Percentiles rank a stretch among this genome's conserved stretches.
Evolutionary conservation across 169 alveolate species (phyloP).

Genomic region (Eimeria zaria): DNA sequence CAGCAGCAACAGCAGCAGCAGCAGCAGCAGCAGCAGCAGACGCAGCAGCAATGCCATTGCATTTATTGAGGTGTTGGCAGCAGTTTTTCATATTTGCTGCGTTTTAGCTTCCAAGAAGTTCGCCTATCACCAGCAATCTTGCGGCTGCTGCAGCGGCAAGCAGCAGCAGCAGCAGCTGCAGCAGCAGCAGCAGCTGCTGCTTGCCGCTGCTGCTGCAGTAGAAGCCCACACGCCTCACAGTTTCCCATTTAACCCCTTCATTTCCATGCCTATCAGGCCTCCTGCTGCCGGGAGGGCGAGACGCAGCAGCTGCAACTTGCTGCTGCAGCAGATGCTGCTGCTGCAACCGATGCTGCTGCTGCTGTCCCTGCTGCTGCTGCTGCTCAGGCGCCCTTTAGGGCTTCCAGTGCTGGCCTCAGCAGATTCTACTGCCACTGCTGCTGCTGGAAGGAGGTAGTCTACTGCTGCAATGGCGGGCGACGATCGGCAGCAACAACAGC

Average conservation of each 20-base stretch:
- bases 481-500: constrained; percentile 24
- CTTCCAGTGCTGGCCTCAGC: not conserved
- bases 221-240: not conserved
- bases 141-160: constrained; percentile 18
- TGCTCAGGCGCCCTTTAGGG: not conserved
- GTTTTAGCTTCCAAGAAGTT: not conserved
- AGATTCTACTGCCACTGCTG: constrained; percentile 1
- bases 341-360: constrained; percentile 12
- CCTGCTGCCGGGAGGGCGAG: not conserved
- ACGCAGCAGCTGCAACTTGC: constrained; percentile 1
- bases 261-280: not conserved
- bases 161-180: constrained; percentile 32
- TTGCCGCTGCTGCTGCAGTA: constrained; percentile 41
- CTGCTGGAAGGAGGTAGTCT: not conserved
- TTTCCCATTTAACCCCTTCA: not conserved
- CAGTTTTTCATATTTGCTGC: not conserved
- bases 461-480: constrained; percentile 4
- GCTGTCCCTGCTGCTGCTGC: constrained; percentile 30
- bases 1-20: constrained; percentile 52
- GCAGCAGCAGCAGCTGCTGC: constrained; percentile 25
- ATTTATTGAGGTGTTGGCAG: not conserved
- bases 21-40: constrained; percentile 55
- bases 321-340: constrained; percentile 44
- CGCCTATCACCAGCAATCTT: not conserved
- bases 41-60: not conserved